Base-by-base conservation (phyloP, 2,329 filamentous ascomycete genomes). In the Aureobasidium sp. region DNA sequence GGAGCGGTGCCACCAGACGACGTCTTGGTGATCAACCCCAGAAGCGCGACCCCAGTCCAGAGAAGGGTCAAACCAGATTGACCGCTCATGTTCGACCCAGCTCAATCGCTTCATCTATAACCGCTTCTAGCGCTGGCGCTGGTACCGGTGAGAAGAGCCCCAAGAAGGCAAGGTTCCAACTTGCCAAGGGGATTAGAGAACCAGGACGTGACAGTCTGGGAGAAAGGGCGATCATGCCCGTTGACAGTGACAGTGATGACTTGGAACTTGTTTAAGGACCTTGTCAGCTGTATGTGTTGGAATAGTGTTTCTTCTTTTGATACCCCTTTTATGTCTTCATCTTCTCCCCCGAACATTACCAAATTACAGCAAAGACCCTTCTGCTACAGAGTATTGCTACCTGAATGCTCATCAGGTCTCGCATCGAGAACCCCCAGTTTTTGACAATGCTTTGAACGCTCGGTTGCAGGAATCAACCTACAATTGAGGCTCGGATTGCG, bases 181-280 rank as follows among this genome's bases (percentile, higher is more conserved):
- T 76, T 6, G 70, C 70, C 34, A 76, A 74, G 58, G 74, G 74
- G 4, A 73, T 77, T 37, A 64, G 74, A 25, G 71, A 74, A 60
- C 74, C 74, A 1, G 74, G 74, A 3, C 59, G 74, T 38, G 74
- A 77, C 42, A 74, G 71, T 57, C 51, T 70, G 51, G 64, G 71
- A 24, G 14, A 47, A 75, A 51, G 74, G 70, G 41, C 57, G 49
- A 70, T 53, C 64, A 70, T 27, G 37, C 68, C 70, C 12, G 70
- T 72, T 42, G 72, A 75, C 39, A 65, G 66, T 58, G 73, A 75
- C 12, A 48, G 44, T 61, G 68, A 70, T 59, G 73, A 72, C 54
- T 64, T 76, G 66, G 74, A 76, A 59, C 71, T 76, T 4, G 34
- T 45, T 7, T 45, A 24, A 10, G 24, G 4, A 6, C 7, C 12